phyloP scores from a whole-genome alignment of 1,284 basidiomycete species.

The Thecaphora thlaspeos region DNA sequence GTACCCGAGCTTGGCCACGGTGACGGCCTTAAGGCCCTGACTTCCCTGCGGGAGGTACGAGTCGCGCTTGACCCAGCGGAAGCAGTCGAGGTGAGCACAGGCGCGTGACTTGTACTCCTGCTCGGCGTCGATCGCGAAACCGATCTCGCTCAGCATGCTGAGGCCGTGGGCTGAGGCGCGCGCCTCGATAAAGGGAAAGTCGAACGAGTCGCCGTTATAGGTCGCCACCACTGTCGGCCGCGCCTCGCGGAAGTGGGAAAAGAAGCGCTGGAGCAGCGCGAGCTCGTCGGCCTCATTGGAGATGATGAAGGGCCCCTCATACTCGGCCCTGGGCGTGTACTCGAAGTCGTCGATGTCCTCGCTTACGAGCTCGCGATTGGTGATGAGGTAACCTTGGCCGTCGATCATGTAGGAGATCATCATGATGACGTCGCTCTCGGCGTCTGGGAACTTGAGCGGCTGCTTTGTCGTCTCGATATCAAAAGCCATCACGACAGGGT shows the following conservation, averaged over 20 bases:
- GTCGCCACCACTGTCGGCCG: slow-evolving; percentile 97
- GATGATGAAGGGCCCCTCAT: slow-evolving; percentile 92
- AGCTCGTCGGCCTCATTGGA: slow-evolving; percentile 96
- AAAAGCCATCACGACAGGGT: slow-evolving; percentile 97
- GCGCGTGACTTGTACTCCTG: slow-evolving; percentile 91
- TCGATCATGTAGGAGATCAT: slow-evolving; percentile 99
- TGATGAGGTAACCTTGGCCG: slow-evolving; percentile 94
- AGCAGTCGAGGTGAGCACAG: slow-evolving; percentile 99
- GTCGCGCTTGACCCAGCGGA: slow-evolving; percentile 99
- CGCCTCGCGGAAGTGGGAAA: slow-evolving; percentile 86
- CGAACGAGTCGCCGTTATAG: slow-evolving; percentile 99
- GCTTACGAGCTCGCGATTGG: slow-evolving; percentile 93
- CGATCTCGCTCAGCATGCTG: slow-evolving; percentile 93
- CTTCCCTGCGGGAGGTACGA: slow-evolving; percentile 98
- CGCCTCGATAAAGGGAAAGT: slow-evolving; percentile 96
- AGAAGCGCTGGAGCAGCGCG: slow-evolving; percentile 70
- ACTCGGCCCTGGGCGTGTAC: slow-evolving; percentile 96
- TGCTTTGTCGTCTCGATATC: slow-evolving; percentile 99
- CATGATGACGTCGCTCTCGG: slow-evolving; percentile 95
- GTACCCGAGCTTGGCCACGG: slow-evolving; percentile 93
- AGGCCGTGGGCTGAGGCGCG: slow-evolving; percentile 84
- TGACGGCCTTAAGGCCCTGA: slow-evolving; percentile 97
- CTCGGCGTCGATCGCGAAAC: slow-evolving; percentile 86
- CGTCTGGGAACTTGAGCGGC: slow-evolving; percentile 97
- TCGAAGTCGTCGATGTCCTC: slow-evolving; percentile 99